These are phyloP conservation scores for Melastoma malabathricum DNA, from an alignment of 345 rosid species.

Conservation along the genomic window DNA sequence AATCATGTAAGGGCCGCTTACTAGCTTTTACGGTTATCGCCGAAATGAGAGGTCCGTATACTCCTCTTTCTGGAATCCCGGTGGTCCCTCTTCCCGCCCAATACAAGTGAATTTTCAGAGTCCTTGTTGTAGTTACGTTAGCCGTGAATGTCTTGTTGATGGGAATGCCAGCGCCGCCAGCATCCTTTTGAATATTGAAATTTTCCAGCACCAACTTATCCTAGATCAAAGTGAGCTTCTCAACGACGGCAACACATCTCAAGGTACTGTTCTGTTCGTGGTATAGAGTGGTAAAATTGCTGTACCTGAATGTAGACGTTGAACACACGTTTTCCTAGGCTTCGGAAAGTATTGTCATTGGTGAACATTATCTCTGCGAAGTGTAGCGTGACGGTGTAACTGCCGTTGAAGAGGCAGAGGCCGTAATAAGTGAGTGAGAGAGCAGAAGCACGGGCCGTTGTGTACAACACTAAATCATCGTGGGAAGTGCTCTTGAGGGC, in stretches of 20 bases:
- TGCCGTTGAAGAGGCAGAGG: slow-evolving; percentile 59
- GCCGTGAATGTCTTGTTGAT: slow-evolving; percentile 21
- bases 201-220: slow-evolving; percentile 37
- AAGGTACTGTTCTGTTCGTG: too few relatives aligned
- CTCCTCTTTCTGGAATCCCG: slow-evolving; percentile 49
- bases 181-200: slow-evolving; percentile 49
- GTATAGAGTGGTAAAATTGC: too few relatives aligned
- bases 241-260: too few relatives aligned
- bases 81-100: slow-evolving; percentile 84
- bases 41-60: slow-evolving; percentile 65
- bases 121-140: slow-evolving; percentile 16
- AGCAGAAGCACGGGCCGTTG: slow-evolving; percentile 61
- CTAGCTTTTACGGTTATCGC: slow-evolving; percentile 59
- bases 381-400: slow-evolving; percentile 69
- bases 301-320: slow-evolving; percentile 72
- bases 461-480: slow-evolving; percentile 26
- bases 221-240: too few relatives aligned
- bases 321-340: slow-evolving; percentile 62
- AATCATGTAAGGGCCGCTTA: slow-evolving; percentile 14
- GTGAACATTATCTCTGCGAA: slow-evolving; percentile 70
- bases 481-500: slow-evolving; percentile 32
- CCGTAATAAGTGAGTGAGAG: slow-evolving; percentile 75
- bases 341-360: slow-evolving; percentile 31
- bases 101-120: slow-evolving; percentile 49
- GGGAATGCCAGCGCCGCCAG: slow-evolving; percentile 42